These are phyloP conservation scores for Schrenkiella parvula DNA, from an alignment of 345 rosid species.

Conservation along the genomic window DNA sequence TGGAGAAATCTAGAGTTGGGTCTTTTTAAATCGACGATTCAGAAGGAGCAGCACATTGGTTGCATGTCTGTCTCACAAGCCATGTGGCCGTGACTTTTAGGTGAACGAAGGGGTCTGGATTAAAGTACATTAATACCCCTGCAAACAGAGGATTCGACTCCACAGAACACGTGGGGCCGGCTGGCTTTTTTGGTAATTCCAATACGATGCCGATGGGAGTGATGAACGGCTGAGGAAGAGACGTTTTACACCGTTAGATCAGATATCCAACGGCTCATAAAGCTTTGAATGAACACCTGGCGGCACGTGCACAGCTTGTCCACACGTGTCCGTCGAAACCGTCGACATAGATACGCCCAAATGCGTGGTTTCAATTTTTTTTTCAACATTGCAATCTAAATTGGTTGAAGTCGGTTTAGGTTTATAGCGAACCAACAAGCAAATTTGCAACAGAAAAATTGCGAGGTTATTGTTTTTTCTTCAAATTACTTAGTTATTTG, in stretches of 20 bases:
- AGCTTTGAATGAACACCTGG: slow-evolving; percentile 1
- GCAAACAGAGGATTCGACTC: background rate
- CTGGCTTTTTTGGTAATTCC: slow-evolving; percentile 24
- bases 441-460: background rate
- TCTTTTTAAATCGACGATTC: slow-evolving; percentile 22
- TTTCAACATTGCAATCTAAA: background rate
- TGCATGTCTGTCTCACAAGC: slow-evolving; percentile 31
- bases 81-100: slow-evolving; percentile 34
- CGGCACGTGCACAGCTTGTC: slow-evolving; percentile 15
- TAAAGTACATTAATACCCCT: slow-evolving; percentile 17
- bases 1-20: background rate
- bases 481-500: too few species aligned
- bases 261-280: background rate
- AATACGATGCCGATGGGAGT: background rate
- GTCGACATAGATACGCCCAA: slow-evolving; percentile 19
- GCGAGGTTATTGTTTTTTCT: background rate
- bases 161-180: slow-evolving; percentile 28
- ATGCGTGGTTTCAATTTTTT: background rate
- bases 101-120: background rate
- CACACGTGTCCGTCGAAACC: slow-evolving; percentile 2
- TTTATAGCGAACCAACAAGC: background rate
- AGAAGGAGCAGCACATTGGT: background rate
- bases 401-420: background rate
- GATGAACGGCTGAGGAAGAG: background rate
- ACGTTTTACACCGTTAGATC: slow-evolving; percentile 16